phyloP scores from a whole-genome alignment of 2,329 filamentous ascomycete species.

The Didymellaceae sp. region DNA sequence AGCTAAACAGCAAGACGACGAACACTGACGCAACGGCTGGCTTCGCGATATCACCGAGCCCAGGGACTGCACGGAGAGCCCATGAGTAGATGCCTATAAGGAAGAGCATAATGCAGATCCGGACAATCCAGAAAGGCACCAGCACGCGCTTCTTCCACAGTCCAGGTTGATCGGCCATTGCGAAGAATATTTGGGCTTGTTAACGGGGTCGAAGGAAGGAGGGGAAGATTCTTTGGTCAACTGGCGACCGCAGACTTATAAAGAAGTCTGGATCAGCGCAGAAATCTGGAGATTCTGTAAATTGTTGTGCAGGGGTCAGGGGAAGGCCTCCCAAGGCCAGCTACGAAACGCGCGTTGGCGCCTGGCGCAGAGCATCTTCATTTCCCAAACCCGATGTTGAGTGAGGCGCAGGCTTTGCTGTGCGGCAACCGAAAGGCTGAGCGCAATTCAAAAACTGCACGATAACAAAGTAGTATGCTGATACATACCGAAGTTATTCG shows the following conservation, averaged over 20 bases:
- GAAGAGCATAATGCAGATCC: constrained; percentile 43
- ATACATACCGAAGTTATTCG: no score
- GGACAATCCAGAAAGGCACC: constrained; percentile 46
- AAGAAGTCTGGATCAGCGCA: not conserved
- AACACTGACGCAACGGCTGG: constrained; percentile 32
- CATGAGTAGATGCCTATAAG: constrained; percentile 38
- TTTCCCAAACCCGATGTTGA: constrained; percentile 9
- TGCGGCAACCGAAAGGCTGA: not conserved
- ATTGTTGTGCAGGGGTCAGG: constrained; percentile 27
- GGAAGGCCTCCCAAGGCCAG: constrained; percentile 22
- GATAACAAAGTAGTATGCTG: no score
- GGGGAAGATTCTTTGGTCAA: no score
- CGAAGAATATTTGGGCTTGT: no score
- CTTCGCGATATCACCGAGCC: constrained; percentile 24
- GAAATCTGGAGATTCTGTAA: constrained; percentile 6
- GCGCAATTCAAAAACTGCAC: not conserved
- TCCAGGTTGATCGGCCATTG: constrained; percentile 31
- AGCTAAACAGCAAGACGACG: not conserved
- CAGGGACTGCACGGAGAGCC: constrained; percentile 28
- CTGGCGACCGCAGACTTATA: not conserved
- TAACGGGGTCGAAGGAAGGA: no score
- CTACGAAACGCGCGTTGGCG: constrained; percentile 28
- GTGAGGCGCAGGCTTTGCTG: not conserved
- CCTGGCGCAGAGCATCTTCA: constrained; percentile 19
- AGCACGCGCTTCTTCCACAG: constrained; percentile 49